Conservation (phyloP, 176 grass and related monocot genomes). For the Carex myosuroides region DNA sequence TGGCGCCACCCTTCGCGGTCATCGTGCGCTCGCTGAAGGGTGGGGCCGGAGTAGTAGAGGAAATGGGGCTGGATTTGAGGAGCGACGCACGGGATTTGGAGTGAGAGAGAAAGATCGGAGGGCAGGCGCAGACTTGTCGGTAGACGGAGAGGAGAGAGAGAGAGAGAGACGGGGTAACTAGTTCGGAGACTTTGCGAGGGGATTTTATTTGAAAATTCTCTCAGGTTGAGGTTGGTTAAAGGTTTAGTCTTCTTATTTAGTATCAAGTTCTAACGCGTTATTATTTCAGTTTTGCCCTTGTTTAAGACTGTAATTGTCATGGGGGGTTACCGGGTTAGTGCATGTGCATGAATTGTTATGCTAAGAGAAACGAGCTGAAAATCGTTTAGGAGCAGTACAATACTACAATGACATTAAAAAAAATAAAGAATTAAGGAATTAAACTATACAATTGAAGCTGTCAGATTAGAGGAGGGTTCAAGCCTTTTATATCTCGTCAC, state of each 20-base stretch:
- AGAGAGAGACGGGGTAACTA: neutral
- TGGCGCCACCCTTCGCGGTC: constrained; percentile 34
- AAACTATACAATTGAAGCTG: neutral
- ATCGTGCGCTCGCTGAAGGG: constrained; percentile 10
- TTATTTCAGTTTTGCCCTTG: neutral
- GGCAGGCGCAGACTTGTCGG: neutral
- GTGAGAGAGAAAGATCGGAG: neutral
- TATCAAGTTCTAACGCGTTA: neutral
- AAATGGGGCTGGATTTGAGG: neutral
- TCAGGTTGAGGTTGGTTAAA: neutral
- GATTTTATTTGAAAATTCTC: constrained; percentile 22
- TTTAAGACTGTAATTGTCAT: neutral
- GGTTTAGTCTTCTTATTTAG: neutral
- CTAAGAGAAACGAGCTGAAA: neutral
- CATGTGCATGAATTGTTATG: neutral
- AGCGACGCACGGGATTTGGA: neutral
- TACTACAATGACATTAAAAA: neutral
- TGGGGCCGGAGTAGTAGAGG: neutral
- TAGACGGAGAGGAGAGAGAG: neutral
- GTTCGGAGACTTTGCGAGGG: neutral
- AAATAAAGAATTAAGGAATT: neutral
- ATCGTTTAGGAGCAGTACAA: neutral
- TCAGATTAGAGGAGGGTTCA: neutral
- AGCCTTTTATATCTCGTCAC: too few relatives aligned
- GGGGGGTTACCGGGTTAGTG: neutral